phyloP scores from a whole-genome alignment of 371 early-diverging fungal genomes.

The Mortierella sp. region DNA sequence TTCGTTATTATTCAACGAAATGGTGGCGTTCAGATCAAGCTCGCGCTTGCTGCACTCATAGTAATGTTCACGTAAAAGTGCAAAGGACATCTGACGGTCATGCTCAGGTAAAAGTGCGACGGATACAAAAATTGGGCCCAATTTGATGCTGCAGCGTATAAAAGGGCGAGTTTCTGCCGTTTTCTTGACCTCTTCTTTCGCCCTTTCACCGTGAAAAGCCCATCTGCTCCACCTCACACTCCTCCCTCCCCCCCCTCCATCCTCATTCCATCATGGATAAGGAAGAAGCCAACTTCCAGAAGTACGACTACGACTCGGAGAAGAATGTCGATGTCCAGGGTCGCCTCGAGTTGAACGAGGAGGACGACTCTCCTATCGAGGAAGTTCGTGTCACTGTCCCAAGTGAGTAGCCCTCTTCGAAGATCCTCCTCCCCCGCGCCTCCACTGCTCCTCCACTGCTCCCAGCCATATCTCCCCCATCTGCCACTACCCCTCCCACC shows the following conservation, averaged over 20 bases:
- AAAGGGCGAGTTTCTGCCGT: too few species aligned
- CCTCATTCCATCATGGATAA: slow-evolving; percentile 28
- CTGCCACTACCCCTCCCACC: background rate
- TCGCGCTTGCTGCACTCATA: too few species aligned
- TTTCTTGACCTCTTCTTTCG: background rate
- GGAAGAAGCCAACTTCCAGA: slow-evolving; percentile 25
- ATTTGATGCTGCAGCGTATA: too few species aligned
- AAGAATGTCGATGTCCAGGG: slow-evolving; percentile 11
- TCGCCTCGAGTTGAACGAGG: slow-evolving; percentile 49
- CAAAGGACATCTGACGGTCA: too few species aligned
- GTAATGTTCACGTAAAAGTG: too few species aligned
- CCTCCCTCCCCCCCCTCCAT: background rate
- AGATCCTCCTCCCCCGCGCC: background rate
- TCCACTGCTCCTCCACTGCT: background rate
- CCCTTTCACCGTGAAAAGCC: too few species aligned
- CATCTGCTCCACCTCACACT: background rate
- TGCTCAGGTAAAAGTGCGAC: too few species aligned
- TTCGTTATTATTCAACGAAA: too few species aligned
- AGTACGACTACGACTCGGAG: slow-evolving; percentile 17
- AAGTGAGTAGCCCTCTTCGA: slow-evolving; percentile 50
- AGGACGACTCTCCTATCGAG: slow-evolving; percentile 78
- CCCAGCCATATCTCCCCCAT: background rate
- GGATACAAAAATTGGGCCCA: too few species aligned
- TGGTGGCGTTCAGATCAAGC: too few species aligned
- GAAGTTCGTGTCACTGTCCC: slow-evolving; percentile 74